Evolutionary conservation across 176 grass and related monocot genomes (phyloP), one percentile per base, ranked within the genome.

Genomic region (Puccinellia tenuiflora): DNA sequence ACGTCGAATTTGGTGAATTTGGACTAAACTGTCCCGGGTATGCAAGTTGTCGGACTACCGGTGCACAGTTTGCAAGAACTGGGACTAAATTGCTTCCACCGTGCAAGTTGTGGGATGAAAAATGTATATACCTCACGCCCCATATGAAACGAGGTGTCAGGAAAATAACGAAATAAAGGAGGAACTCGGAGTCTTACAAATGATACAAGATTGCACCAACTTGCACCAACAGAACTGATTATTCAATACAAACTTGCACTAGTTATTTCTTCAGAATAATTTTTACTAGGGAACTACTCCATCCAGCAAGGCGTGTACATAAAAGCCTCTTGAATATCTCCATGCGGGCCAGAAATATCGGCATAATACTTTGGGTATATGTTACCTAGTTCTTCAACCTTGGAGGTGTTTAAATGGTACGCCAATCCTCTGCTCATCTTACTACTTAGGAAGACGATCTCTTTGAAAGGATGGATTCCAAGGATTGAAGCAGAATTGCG

Each of bases 341-440:
- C 15, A 48, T 0, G 22, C 28, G 42, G 24, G 24, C 69, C 24
- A 48, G 25, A 0, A 46, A 73, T 29, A 15, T 12, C 1, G 13
- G 1, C 0, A 2, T 24, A 68, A 39, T 42, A 9, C 16, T 28
- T 43, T 39, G 31, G 79, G 8, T 22, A 68, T 51, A 81, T 39
- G 7, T 68, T 54, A 16, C 63, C 79, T 21, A 81, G 6, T 7
- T 69, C 63, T 54, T 69, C 46, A 25, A 81, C 1, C 35, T 69
- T 81, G 5, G 31, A 81, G 47, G 46, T 81, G 6, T 6, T 81
- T 9, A 69, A 69, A 54, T 69, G 79, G 35, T 81, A 81, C n/a
- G 65, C 79, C 22, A 81, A 5, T 70, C 20, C 79, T 67, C 12
- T 80, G 3, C 9, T 22, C 35, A 40, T 12, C 0, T 9, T 7